Percentiles rank a stretch among this genome's conserved stretches.
Evolutionary conservation across 441 rosid genomes (phyloP).

Genomic region (Erysimum cheiri): DNA sequence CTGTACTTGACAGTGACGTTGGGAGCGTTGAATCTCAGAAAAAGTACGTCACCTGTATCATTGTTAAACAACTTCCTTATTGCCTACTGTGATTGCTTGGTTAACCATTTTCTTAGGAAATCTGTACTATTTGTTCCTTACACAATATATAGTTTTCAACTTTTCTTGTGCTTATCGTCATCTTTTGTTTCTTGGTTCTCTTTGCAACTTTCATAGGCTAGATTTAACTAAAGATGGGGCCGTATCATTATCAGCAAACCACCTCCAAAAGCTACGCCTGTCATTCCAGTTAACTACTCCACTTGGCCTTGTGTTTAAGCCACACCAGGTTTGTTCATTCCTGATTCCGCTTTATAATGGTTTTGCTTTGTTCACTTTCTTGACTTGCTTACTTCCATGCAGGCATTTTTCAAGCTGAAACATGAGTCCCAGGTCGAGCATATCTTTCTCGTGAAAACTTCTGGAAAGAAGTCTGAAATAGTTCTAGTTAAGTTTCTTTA

Average conservation of each 20-base stretch:
- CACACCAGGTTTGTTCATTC: conserved; percentile 77
- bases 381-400: conserved; percentile 50
- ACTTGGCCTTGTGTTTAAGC: conserved; percentile 72
- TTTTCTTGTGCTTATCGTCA: conserved; percentile 19
- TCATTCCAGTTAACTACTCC: conserved; percentile 76
- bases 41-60: conserved; percentile 52
- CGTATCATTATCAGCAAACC: conserved; percentile 84
- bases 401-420: conserved; percentile 90
- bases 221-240: conserved; percentile 67
- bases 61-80: not conserved
- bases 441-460: conserved; percentile 71
- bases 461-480: conserved; percentile 77
- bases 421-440: conserved; percentile 90
- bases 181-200: conserved; percentile 28
- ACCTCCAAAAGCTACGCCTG: conserved; percentile 88
- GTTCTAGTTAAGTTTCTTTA: conserved; percentile 69
- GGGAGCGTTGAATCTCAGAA: conserved; percentile 77
- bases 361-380: conserved; percentile 18
- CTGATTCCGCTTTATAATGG: conserved; percentile 14
- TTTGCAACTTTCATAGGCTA: conserved; percentile 53
- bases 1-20: conserved; percentile 83
- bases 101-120: conserved; percentile 13
- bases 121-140: not conserved
- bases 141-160: not conserved
- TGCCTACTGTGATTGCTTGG: conserved; percentile 13